phyloP scores from a whole-genome alignment of 345 rosid genomes.

The Brassica napus region Da-Ae NC_063446.1:42808501-42809000 shows the following conservation, averaged over 20 bases:
- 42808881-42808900: constrained; percentile 8
- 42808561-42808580: constrained; percentile 85
- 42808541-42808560: constrained; percentile 87
- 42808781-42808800: constrained; percentile 94
- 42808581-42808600: constrained; percentile 79
- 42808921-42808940: constrained; percentile 86
- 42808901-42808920: constrained; percentile 99
- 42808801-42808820: constrained; percentile 63
- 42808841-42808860: background rate
- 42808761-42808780: constrained; percentile 88
- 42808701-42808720: constrained; percentile 95
- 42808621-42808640: constrained; percentile 93
- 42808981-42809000: constrained; percentile 45
- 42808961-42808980: constrained; percentile 76
- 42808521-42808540: constrained; percentile 73
- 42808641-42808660: constrained; percentile 90
- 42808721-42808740: constrained; percentile 91
- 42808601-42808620: constrained; percentile 95
- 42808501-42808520: constrained; percentile 65
- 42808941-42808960: constrained; percentile 95
- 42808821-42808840: background rate
- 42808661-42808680: constrained; percentile 77
- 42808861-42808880: background rate
- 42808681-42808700: constrained; percentile 80
- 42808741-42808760: constrained; percentile 93